Evolutionary conservation across 805 yeast species (phyloP).

Genomic region (Saturnispora zaruensis): DNA sequence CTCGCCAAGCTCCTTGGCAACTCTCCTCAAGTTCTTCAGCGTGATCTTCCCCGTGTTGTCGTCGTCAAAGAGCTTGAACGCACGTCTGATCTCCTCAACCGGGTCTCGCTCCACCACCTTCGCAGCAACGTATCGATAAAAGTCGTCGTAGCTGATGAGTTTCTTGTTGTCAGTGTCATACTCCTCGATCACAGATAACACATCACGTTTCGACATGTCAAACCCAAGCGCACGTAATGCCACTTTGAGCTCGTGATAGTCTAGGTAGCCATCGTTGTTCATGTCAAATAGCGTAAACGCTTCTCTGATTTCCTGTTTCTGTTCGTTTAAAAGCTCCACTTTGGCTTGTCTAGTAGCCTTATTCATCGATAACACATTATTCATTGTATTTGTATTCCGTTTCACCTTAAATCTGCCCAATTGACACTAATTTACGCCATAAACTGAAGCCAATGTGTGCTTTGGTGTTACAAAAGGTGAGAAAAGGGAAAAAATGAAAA

Average conservation of each 20-base stretch:
- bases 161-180: conserved; percentile 71
- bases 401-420: neutral
- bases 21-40: conserved; percentile 73
- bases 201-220: conserved; percentile 67
- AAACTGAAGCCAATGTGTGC: neutral
- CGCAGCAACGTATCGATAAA: conserved; percentile 71
- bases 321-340: conserved; percentile 71
- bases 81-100: conserved; percentile 80
- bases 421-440: neutral
- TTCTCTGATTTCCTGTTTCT: conserved; percentile 83
- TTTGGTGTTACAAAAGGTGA: neutral
- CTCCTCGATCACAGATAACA: conserved; percentile 67
- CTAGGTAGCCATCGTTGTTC: conserved; percentile 83
- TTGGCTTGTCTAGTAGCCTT: conserved; percentile 35
- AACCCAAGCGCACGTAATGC: conserved; percentile 93
- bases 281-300: conserved; percentile 88
- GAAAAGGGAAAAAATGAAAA: neutral
- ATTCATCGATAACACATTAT: conserved; percentile 12
- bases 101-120: conserved; percentile 87
- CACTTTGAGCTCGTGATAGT: conserved; percentile 88
- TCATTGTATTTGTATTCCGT: conserved; percentile 1
- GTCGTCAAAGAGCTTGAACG: conserved; percentile 82
- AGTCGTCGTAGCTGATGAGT: conserved; percentile 71
- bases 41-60: conserved; percentile 82
- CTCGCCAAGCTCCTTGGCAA: conserved; percentile 90